Evolutionary conservation across 768 basidiomycete genomes (phyloP).

Genomic region (Tylopilus subfusipes): DNA sequence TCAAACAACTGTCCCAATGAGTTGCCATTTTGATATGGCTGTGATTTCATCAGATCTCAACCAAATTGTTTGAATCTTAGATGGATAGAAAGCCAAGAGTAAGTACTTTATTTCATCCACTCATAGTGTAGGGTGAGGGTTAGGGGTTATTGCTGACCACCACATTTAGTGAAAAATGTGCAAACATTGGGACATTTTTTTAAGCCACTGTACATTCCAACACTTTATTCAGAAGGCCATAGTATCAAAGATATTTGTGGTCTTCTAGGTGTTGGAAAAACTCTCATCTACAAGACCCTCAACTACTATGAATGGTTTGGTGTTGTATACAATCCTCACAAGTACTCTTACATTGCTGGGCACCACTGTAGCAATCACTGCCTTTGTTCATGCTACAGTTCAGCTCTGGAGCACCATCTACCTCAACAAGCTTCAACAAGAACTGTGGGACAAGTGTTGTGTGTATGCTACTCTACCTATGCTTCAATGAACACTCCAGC

Average conservation of each 20-base stretch:
- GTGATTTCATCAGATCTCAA: too few species aligned
- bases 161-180: too few species aligned
- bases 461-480: background rate
- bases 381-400: background rate
- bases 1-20: too few species aligned
- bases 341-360: background rate
- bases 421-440: slow-evolving; percentile 5
- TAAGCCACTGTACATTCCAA: too few species aligned
- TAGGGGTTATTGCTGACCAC: too few species aligned
- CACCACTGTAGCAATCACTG: too few species aligned
- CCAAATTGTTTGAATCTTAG: too few species aligned
- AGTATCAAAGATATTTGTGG: background rate
- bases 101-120: too few species aligned
- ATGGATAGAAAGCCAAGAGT: too few species aligned
- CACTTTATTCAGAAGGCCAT: background rate
- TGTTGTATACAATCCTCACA: background rate
- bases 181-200: too few species aligned
- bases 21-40: too few species aligned
- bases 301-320: background rate
- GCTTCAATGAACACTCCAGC: background rate
- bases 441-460: background rate
- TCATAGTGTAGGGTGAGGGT: too few species aligned
- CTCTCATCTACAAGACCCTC: background rate
- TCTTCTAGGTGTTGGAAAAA: background rate
- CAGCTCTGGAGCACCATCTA: slow-evolving; percentile 1